Conservation (phyloP, 305 asterid species). For the Rubia peregrina region DNA sequence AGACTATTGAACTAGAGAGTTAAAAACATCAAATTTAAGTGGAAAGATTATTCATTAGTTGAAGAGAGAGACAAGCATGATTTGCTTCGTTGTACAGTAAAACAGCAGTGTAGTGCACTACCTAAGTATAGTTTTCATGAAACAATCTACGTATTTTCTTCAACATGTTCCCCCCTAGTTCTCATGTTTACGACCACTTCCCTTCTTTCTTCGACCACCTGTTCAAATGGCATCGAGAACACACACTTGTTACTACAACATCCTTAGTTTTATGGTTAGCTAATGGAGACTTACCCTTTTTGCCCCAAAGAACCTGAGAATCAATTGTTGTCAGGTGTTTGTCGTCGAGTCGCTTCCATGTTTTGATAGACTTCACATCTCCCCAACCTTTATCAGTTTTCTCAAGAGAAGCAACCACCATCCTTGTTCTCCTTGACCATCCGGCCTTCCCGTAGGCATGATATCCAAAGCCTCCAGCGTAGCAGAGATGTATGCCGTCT, state of each 20-base stretch:
- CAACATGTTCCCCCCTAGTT: background rate
- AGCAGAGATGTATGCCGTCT: conserved; percentile 63
- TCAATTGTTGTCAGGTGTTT: conserved; percentile 56
- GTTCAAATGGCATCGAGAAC: background rate
- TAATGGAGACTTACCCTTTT: conserved; percentile 30
- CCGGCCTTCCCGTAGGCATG: conserved; percentile 96
- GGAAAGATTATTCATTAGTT: background rate
- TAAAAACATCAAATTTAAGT: background rate
- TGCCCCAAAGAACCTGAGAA: conserved; percentile 76
- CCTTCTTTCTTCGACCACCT: conserved; percentile 11
- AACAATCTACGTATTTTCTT: background rate
- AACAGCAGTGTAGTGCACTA: background rate
- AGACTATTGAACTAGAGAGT: background rate
- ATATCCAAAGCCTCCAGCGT: conserved; percentile 97
- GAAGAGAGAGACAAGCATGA: background rate
- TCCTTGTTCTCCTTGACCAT: conserved; percentile 93
- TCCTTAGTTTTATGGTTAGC: background rate
- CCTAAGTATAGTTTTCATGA: background rate
- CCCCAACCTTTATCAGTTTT: conserved; percentile 63
- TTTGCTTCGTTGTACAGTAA: background rate
- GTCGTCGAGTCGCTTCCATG: conserved; percentile 89
- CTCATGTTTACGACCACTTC: background rate
- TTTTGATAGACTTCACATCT: conserved; percentile 59
- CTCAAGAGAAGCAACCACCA: conserved; percentile 74
- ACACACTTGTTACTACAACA: background rate